Percentiles rank a stretch among this genome's conserved stretches.
These are phyloP conservation scores for Ceratocystis smalleyi DNA, from an alignment of 2,329 filamentous ascomycete genomes.

Conservation along the genomic window DNA sequence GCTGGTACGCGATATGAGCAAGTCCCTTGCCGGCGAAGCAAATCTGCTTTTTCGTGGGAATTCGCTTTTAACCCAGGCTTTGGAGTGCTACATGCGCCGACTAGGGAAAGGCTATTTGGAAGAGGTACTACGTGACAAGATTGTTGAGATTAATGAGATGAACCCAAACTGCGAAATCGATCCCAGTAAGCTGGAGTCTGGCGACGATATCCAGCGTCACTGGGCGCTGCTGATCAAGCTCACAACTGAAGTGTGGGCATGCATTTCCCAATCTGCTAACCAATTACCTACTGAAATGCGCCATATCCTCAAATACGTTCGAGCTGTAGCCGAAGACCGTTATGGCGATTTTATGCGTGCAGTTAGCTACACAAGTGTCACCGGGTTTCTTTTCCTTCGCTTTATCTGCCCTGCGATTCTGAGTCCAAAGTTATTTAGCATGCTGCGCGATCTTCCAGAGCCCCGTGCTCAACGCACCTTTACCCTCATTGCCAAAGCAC, in stretches of 20 bases:
- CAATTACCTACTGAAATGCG: conserved; percentile 69
- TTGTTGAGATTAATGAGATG: conserved; percentile 75
- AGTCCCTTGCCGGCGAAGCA: conserved; percentile 68
- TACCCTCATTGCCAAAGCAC: conserved; percentile 79
- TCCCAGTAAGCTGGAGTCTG: conserved; percentile 54
- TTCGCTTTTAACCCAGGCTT: conserved; percentile 76
- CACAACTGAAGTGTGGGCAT: conserved; percentile 73
- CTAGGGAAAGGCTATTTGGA: conserved; percentile 86
- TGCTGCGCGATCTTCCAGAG: conserved; percentile 68
- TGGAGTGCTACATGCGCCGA: conserved; percentile 91
- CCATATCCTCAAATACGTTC: conserved; percentile 76
- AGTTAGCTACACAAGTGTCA: conserved; percentile 85
- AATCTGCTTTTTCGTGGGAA: conserved; percentile 94
- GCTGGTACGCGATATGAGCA: conserved; percentile 61
- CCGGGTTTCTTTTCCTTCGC: conserved; percentile 81
- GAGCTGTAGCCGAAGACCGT: conserved; percentile 81
- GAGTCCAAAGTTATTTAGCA: conserved; percentile 83
- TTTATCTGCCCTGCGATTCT: conserved; percentile 95
- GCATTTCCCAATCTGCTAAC: conserved; percentile 58
- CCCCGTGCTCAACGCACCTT: conserved; percentile 71
- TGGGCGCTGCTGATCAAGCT: conserved; percentile 63
- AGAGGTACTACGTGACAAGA: conserved; percentile 69
- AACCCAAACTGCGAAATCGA: conserved; percentile 94
- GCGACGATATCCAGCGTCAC: conserved; percentile 63
- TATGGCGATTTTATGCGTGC: conserved; percentile 86